These are phyloP conservation scores for Vitis vinifera DNA, from an alignment of 164 flowering plant species.

Conservation along the genomic window DNA sequence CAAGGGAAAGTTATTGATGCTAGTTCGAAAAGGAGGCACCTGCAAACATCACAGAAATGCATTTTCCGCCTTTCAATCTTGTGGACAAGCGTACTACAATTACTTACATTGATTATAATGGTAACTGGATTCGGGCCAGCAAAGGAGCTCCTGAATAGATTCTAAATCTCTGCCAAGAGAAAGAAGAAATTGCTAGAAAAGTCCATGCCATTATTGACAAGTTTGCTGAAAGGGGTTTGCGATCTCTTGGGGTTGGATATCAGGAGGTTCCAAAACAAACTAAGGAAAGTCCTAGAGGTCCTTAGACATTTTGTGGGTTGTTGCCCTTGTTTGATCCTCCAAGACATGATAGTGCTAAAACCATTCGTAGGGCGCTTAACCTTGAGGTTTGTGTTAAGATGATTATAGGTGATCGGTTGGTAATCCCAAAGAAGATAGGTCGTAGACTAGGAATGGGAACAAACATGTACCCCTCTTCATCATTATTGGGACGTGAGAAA, in stretches of 20 bases:
- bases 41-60: too few species aligned
- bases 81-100: too few species aligned
- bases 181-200: conserved; percentile 38
- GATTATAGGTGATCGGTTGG: conserved; percentile 92
- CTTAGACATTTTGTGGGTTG: conserved; percentile 83
- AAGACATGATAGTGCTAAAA: conserved; percentile 91
- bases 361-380: conserved; percentile 80
- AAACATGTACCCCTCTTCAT: too few species aligned
- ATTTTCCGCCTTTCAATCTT: too few species aligned
- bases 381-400: conserved; percentile 94
- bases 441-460: conserved; percentile 35
- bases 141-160: conserved; percentile 96
- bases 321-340: conserved; percentile 92
- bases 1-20: too few species aligned
- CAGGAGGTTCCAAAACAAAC: too few species aligned
- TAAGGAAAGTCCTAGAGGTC: conserved; percentile 61
- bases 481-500: too few species aligned
- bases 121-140: conserved; percentile 56
- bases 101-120: too few species aligned
- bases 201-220: too few species aligned
- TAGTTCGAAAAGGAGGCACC: too few species aligned
- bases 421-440: conserved; percentile 87
- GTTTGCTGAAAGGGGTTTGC: too few species aligned
- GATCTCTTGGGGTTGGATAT: too few species aligned
- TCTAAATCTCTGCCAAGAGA: conserved; percentile 64